phyloP scores from a whole-genome alignment of 2,329 filamentous ascomycete genomes.

The Myriosclerotinia scirpicola region DNA sequence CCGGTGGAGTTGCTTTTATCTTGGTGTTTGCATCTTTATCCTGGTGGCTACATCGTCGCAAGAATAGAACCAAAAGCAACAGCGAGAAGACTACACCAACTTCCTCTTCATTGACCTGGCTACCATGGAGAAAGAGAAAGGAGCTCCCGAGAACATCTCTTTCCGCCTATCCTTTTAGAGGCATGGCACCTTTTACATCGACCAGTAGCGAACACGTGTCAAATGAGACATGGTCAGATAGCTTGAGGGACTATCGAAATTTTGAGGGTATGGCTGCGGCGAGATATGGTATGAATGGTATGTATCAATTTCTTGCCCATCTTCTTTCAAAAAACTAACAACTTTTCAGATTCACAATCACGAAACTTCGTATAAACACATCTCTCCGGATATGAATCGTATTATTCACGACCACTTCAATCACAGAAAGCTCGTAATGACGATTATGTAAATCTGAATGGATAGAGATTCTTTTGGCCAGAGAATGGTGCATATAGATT shows the following conservation, averaged over 20 bases:
- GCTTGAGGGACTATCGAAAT: not conserved
- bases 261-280: not conserved
- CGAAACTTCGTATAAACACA: no score
- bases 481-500: not conserved
- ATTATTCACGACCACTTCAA: not conserved
- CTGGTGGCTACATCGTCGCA: not conserved
- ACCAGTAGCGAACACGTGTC: not conserved
- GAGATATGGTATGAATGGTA: not conserved
- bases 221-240: slow-evolving; percentile 3
- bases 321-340: not conserved
- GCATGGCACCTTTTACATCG: not conserved
- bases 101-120: not conserved
- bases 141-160: not conserved
- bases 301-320: not conserved
- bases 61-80: not conserved
- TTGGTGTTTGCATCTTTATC: not conserved
- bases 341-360: not conserved
- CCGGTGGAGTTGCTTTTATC: not conserved
- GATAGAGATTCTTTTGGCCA: not conserved
- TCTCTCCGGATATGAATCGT: not conserved
- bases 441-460: not conserved
- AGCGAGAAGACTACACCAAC: not conserved
- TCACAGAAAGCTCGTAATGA: not conserved
- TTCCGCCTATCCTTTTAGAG: not conserved
- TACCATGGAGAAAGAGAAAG: slow-evolving; percentile 9